Percentiles rank a stretch among this genome's conserved stretches.
phyloP scores from a whole-genome alignment of 2,329 filamentous ascomycete genomes.

The Aspergillus sp. region DNA sequence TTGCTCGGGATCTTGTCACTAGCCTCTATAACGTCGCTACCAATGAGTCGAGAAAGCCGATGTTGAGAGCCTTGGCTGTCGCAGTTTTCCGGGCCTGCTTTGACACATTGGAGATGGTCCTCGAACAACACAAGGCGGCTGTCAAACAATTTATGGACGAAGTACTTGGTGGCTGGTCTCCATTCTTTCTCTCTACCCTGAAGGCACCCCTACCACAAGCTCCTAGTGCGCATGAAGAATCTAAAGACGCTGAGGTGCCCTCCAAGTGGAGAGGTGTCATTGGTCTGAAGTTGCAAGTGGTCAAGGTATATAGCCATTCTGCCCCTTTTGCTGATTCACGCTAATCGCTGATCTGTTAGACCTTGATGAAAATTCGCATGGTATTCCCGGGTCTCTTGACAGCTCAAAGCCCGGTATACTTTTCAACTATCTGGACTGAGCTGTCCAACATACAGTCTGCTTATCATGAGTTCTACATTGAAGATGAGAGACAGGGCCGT shows the following conservation, averaged over 20 bases:
- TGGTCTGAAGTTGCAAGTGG: constrained; percentile 87
- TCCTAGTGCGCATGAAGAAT: constrained; percentile 60
- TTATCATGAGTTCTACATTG: constrained; percentile 83
- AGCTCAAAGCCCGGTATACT: constrained; percentile 78
- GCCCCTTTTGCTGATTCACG: constrained; percentile 6
- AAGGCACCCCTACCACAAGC: constrained; percentile 70
- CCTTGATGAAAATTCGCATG: constrained; percentile 81
- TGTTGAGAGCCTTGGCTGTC: constrained; percentile 79
- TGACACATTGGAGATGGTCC: constrained; percentile 93
- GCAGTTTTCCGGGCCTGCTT: constrained; percentile 90
- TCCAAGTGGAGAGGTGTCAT: constrained; percentile 78
- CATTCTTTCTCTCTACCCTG: constrained; percentile 80
- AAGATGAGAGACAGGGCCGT: constrained; percentile 80
- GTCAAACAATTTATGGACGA: constrained; percentile 90
- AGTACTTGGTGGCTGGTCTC: constrained; percentile 78
- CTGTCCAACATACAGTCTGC: constrained; percentile 70
- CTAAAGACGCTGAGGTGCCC: constrained; percentile 56
- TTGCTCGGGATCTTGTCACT: constrained; percentile 82
- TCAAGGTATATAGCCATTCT: constrained; percentile 61
- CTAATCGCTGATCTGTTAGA: constrained; percentile 50
- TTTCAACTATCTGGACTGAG: constrained; percentile 87
- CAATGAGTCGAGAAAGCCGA: constrained; percentile 71
- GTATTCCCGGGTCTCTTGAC: constrained; percentile 82
- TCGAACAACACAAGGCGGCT: constrained; percentile 84
- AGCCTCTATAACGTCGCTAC: constrained; percentile 80